These are phyloP conservation scores for Cordyceps sp. DNA, from an alignment of 2,329 filamentous ascomycete genomes.

Conservation along the genomic window DNA sequence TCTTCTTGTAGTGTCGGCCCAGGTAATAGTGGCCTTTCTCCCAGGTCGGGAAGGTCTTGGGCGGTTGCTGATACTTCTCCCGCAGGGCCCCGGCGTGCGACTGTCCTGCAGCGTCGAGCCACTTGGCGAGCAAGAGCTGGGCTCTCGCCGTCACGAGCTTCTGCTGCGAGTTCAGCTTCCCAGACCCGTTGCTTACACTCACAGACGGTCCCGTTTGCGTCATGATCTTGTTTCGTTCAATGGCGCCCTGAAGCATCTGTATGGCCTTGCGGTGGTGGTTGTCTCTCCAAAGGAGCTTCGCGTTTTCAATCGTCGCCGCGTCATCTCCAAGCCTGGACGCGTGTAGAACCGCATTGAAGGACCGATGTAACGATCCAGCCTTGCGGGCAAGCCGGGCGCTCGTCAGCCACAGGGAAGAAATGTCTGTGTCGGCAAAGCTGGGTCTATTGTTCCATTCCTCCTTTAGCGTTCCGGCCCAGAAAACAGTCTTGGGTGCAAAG, in stretches of 20 bases:
- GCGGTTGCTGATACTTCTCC: slow-evolving; percentile 67
- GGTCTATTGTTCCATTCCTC: slow-evolving; percentile 27
- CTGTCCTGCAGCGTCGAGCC: slow-evolving; percentile 90
- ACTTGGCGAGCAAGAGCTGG: slow-evolving; percentile 81
- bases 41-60: slow-evolving; percentile 57
- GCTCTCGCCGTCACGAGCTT: slow-evolving; percentile 57
- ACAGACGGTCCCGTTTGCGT: slow-evolving; percentile 22
- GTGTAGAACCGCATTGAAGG: slow-evolving; percentile 85
- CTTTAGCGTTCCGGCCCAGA: neutral
- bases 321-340: slow-evolving; percentile 72
- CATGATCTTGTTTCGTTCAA: slow-evolving; percentile 63
- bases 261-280: slow-evolving; percentile 91
- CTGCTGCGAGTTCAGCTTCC: slow-evolving; percentile 28
- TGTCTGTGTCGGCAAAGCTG: slow-evolving; percentile 52
- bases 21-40: slow-evolving; percentile 97
- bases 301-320: slow-evolving; percentile 86
- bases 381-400: slow-evolving; percentile 79
- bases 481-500: neutral
- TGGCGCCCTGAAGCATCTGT: slow-evolving; percentile 73
- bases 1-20: slow-evolving; percentile 92
- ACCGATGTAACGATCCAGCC: slow-evolving; percentile 65
- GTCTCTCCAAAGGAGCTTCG: slow-evolving; percentile 82
- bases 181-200: slow-evolving; percentile 16
- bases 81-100: slow-evolving; percentile 70
- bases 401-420: slow-evolving; percentile 71